These are phyloP conservation scores for Tremella fuciformis DNA, from an alignment of 768 basidiomycete genomes.

Conservation along the genomic window DNA sequence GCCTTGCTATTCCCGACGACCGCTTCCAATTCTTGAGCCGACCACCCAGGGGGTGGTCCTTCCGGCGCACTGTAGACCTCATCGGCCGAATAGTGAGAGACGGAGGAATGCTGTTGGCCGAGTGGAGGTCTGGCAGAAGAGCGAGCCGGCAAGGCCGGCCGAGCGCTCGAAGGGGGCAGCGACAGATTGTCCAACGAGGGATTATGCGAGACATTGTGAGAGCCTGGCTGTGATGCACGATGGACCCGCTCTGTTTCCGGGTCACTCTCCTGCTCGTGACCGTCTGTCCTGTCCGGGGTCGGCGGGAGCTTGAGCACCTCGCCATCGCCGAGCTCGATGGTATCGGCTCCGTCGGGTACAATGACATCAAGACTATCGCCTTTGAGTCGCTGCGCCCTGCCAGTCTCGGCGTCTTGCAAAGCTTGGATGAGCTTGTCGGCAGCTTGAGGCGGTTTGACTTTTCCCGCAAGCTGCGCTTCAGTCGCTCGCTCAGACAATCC, in stretches of 20 bases:
- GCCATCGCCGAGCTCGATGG: slow-evolving; percentile 13
- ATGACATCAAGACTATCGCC: slow-evolving; percentile 37
- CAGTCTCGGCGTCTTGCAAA: slow-evolving; percentile 44
- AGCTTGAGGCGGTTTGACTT: slow-evolving; percentile 44
- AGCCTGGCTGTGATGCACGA: slow-evolving; percentile 11
- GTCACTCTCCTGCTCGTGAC: slow-evolving; percentile 32
- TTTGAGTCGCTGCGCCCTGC: slow-evolving; percentile 38
- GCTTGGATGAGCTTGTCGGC: slow-evolving; percentile 36
- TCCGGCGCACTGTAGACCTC: neutral
- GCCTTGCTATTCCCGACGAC: neutral
- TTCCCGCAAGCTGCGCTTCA: slow-evolving; percentile 39
- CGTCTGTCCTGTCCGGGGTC: slow-evolving; percentile 40
- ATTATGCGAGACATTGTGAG: slow-evolving; percentile 5
- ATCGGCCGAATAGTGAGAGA: slow-evolving; percentile 27
- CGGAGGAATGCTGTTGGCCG: slow-evolving; percentile 16
- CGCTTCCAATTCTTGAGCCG: too few species aligned
- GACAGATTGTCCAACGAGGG: slow-evolving; percentile 6
- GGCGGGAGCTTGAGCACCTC: slow-evolving; percentile 48
- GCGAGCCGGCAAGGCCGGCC: neutral
- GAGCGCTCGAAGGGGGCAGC: neutral
- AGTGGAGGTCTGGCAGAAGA: slow-evolving; percentile 12
- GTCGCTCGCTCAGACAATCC: neutral
- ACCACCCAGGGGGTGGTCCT: neutral
- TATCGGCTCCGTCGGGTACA: slow-evolving; percentile 21
- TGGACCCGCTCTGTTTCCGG: slow-evolving; percentile 32